These are phyloP conservation scores for Spencermartinsiella ligniputridi DNA, from an alignment of 1,139 yeast genomes.

Conservation along the genomic window DNA sequence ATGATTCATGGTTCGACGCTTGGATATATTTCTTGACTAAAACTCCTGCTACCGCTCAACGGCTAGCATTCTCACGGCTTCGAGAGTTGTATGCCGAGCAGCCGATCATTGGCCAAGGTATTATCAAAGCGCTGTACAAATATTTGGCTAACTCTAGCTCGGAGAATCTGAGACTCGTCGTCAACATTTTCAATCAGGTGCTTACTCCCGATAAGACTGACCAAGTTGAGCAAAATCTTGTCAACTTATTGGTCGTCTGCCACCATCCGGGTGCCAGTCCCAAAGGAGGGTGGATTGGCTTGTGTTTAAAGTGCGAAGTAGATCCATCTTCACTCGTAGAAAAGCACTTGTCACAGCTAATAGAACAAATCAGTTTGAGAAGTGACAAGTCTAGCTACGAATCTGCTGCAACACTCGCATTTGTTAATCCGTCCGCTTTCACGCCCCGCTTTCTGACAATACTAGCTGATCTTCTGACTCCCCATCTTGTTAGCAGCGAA, in stretches of 20 bases:
- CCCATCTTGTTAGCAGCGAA: conserved; percentile 34
- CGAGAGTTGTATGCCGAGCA: conserved; percentile 15
- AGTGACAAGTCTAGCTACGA: conserved; percentile 22
- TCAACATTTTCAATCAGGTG: not conserved
- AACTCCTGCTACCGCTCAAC: conserved; percentile 11
- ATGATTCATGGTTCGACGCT: conserved; percentile 24
- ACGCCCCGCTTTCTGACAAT: conserved; percentile 47
- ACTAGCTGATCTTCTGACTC: conserved; percentile 19
- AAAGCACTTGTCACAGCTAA: conserved; percentile 33
- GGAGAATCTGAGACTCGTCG: not conserved
- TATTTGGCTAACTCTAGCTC: not conserved
- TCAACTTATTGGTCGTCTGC: conserved; percentile 48
- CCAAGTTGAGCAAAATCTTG: conserved; percentile 37
- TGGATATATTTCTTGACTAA: conserved; percentile 28
- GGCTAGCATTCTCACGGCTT: conserved; percentile 5
- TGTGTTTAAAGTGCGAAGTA: conserved; percentile 54
- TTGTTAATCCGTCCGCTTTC: conserved; percentile 61
- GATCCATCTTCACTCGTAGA: conserved; percentile 64
- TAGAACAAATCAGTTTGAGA: conserved; percentile 26
- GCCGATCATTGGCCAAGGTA: conserved; percentile 9
- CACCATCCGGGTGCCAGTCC: conserved; percentile 46
- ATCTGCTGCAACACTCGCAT: conserved; percentile 61
- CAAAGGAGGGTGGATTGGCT: conserved; percentile 74
- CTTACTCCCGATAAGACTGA: not conserved
- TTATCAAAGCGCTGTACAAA: not conserved